Evolutionary conservation across 352 stramenopile genomes (phyloP).

Genomic region (Globisporangium irregulare): DNA sequence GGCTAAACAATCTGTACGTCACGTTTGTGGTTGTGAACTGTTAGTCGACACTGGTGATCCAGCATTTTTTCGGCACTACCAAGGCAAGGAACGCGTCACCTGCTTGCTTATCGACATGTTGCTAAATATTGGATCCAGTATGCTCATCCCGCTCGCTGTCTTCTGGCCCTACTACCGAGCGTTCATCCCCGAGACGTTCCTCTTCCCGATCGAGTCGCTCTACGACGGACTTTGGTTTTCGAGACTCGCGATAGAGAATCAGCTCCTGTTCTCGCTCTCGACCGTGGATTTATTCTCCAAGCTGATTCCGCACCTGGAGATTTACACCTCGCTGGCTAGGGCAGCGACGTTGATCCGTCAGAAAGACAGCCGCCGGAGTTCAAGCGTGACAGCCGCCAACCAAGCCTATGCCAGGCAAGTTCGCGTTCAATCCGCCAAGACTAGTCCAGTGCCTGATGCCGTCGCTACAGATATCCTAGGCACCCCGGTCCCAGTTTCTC

Average conservation of each 20-base stretch:
- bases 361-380: neutral
- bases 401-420: neutral
- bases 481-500: neutral
- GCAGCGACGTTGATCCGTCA: neutral
- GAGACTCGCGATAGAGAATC: slow-evolving; percentile 24
- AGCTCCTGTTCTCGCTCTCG: slow-evolving; percentile 21
- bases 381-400: neutral
- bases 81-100: slow-evolving; percentile 14
- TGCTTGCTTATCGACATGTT: slow-evolving; percentile 17
- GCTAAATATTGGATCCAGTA: slow-evolving; percentile 17
- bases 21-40: slow-evolving; percentile 8
- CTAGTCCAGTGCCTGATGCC: neutral
- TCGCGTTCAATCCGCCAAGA: neutral
- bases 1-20: slow-evolving; percentile 9
- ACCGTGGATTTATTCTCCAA: slow-evolving; percentile 19
- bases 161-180: slow-evolving; percentile 23
- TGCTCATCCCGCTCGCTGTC: slow-evolving; percentile 20
- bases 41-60: slow-evolving; percentile 16
- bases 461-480: neutral
- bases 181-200: slow-evolving; percentile 15
- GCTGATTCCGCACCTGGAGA: slow-evolving; percentile 25
- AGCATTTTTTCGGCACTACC: slow-evolving; percentile 6
- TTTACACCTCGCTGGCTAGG: slow-evolving; percentile 19
- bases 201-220: slow-evolving; percentile 18
- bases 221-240: slow-evolving; percentile 28